These are phyloP conservation scores for Solanum okadae DNA, from an alignment of 257 asterid genomes.

Conservation along the genomic window DNA sequence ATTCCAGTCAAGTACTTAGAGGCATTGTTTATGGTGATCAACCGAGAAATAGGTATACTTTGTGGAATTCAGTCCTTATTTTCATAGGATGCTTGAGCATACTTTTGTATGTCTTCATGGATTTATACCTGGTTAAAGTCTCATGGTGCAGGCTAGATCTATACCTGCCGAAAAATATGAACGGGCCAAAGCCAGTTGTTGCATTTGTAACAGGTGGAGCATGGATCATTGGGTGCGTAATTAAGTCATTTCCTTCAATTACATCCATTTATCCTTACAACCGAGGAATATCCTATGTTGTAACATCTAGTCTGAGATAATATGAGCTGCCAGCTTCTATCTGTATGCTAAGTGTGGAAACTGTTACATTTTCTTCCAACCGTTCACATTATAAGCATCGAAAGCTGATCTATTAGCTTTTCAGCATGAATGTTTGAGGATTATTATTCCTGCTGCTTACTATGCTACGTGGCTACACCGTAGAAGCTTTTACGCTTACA, in stretches of 20 bases:
- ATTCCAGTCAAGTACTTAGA: constrained; percentile 64
- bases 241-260: not conserved
- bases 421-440: not conserved
- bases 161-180: constrained; percentile 58
- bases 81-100: not conserved
- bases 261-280: not conserved
- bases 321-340: not conserved
- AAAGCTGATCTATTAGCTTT: not conserved
- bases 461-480: not conserved
- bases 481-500: not conserved
- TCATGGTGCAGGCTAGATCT: constrained; percentile 68
- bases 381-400: not conserved
- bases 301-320: not conserved
- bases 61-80: not conserved
- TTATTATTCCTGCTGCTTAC: not conserved
- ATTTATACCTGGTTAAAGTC: not conserved
- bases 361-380: not conserved
- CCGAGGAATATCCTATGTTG: not conserved
- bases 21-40: constrained; percentile 85
- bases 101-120: not conserved
- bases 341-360: not conserved
- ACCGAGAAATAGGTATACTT: constrained; percentile 73
- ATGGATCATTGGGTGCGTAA: constrained; percentile 85
- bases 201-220: constrained; percentile 99
- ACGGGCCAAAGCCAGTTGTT: constrained; percentile 84